Base-by-base conservation (phyloP, 2,329 filamentous ascomycete genomes). In the Pseudocercospora ulei region DNA sequence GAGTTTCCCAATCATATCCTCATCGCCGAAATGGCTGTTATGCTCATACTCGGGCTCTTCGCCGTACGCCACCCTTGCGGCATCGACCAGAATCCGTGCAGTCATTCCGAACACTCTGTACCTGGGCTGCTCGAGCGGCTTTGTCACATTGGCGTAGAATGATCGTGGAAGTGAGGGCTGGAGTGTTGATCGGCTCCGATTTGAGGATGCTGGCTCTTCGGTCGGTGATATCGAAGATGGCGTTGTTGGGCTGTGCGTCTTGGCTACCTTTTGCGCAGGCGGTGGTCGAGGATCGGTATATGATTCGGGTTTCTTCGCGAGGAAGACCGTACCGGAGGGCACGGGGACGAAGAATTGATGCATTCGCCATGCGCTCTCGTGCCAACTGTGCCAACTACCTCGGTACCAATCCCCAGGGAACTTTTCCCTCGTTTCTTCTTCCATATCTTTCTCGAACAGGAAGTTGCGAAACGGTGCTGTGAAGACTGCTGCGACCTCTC, bases 61-160 rank as follows among this genome's bases (percentile, higher is more conserved):
- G 2, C 65, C 80, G 59, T 90, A 96, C 12, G 87, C 88, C 11
- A 93, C 71, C 46, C 83, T 70, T 20, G 88, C 87, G 3, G 82
- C 80, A 63, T 96, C 88, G 3, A 95, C 83, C 38, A 95, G 61
- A 38, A 96, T 88, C 36, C 85, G 70, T 2, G 85, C 88, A 37
- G 88, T 96, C 84, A 96, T 88, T 9, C 88, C 88, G 73, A 87
- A 95, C 3, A 96, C 86, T 51, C 82, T 78, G 63, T 90, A 94
- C 23, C 58, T 45, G 4, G 56, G 51, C 41, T 58, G 52, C 14
- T 51, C 39, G 16, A 57, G 37, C 9, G 56, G 47, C 39, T 59
- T 53, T 5, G 45, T 48, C 33, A 23, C 36, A 7, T 46, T 52
- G 1, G 40, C 41, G 34, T 58, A 57, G 39, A 58, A 56, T 2